Evolutionary conservation across 2,329 filamentous ascomycete species (phyloP), one percentile per base, ranked within the genome.

Genomic region (Cercospora sp.): DNA sequence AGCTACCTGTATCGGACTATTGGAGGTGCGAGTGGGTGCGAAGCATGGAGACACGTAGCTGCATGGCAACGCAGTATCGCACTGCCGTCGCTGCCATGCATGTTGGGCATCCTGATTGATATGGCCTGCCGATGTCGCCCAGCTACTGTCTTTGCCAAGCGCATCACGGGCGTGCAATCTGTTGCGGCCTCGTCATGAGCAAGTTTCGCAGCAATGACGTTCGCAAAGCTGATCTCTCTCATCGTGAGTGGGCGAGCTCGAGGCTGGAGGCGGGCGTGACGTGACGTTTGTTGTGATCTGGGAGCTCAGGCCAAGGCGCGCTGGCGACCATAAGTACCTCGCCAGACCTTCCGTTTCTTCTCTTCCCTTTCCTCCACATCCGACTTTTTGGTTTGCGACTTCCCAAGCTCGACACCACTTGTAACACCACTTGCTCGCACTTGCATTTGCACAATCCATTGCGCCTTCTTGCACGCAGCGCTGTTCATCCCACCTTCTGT

Each of bases 341-440:
- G 48, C 48, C 48, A 55, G 23, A 55, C 48, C 48, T 55, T 55
- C 48, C 48, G 20, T 26, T 16, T 16, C 12, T 31, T 16, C 16
- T 59, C 55, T 36, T 59, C 31, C 30, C 55, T 23, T 59, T 36
- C 18, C 26, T 33, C 55, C 55, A 58, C 55, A 58, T 58, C 55
- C 28, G 16, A 59, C 55, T 28, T 59, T 59, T 36, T 30, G 48
- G 55, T n/a, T 36, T 23, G 30, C 55, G 55, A 31, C 55, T 59
- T 59, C 55, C 48, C 48, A 28, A n/a, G 30, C 55, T 9, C 55
- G 10, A 12, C 53, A 18, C 26, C 55, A 53, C 36, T 42, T n/a
- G 36, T 42, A 42, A 42, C 36, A 55, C 48, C 48, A 55, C 48
- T 55, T 55, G 48, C 6, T 53, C 23, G 48, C 48, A 42, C 36